phyloP scores from a whole-genome alignment of 768 basidiomycete genomes.

The Chalciporus pseudorubinellus region DNA sequence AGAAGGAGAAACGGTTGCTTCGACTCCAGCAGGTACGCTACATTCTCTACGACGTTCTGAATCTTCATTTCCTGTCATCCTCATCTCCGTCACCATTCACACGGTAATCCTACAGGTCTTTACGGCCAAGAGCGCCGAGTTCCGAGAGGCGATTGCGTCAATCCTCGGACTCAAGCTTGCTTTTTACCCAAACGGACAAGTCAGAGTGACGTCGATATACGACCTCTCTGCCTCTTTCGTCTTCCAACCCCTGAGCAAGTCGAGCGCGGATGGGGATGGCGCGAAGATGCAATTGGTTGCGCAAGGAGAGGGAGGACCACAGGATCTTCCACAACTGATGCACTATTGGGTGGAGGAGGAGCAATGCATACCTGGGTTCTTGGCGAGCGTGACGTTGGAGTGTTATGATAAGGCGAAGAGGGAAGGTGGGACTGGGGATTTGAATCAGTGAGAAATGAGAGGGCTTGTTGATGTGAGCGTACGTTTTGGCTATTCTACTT shows the following conservation, averaged over 20 bases:
- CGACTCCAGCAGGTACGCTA: conserved; percentile 70
- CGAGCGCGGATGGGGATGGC: conserved; percentile 36
- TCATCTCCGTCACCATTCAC: not conserved
- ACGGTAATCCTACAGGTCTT: conserved; percentile 57
- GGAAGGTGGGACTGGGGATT: conserved; percentile 10
- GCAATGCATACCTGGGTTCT: conserved; percentile 84
- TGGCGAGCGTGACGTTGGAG: conserved; percentile 86
- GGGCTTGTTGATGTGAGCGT: too few relatives aligned
- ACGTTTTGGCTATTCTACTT: not conserved
- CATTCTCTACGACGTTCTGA: too few relatives aligned
- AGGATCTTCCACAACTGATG: conserved; percentile 73
- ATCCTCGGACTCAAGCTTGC: conserved; percentile 90
- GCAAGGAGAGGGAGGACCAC: conserved; percentile 70
- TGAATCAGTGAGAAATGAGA: not conserved
- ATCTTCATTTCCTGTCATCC: not conserved
- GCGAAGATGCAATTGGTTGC: conserved; percentile 71
- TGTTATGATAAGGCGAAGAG: conserved; percentile 77
- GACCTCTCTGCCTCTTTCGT: conserved; percentile 86
- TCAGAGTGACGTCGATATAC: conserved; percentile 87
- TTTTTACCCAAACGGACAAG: conserved; percentile 88
- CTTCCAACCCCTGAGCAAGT: conserved; percentile 60
- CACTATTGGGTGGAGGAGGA: conserved; percentile 84
- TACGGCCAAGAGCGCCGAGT: conserved; percentile 80
- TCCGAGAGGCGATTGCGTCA: conserved; percentile 85
- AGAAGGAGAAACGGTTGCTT: conserved; percentile 80